phyloP scores from a whole-genome alignment of 2,329 filamentous ascomycete species.

The Fusarium caatingaense region DNA sequence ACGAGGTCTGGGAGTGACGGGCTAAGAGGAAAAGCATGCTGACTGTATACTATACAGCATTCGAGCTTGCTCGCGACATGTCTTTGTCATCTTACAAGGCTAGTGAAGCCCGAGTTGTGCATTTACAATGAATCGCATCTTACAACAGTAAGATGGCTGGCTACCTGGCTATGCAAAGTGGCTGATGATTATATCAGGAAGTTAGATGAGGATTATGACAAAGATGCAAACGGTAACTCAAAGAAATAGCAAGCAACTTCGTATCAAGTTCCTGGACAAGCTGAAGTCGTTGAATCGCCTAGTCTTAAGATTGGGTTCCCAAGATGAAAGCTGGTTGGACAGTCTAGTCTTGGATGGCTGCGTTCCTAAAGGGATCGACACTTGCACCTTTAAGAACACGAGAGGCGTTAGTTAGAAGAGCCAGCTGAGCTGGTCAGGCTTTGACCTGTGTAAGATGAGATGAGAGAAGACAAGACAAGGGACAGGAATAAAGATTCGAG shows the following conservation, averaged over 20 bases:
- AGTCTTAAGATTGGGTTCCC: constrained; percentile 24
- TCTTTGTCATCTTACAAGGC: constrained; percentile 7
- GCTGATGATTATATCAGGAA: constrained; percentile 1
- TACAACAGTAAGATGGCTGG: constrained; percentile 3
- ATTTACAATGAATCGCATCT: constrained; percentile 19
- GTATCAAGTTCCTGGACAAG: constrained; percentile 3
- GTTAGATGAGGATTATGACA: background rate
- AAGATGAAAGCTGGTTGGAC: constrained; percentile 24
- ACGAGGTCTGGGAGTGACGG: constrained; percentile 2
- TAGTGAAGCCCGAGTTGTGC: constrained; percentile 13
- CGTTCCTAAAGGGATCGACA: constrained; percentile 32
- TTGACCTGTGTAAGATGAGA: background rate
- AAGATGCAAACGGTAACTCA: constrained; percentile 17
- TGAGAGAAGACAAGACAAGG: background rate
- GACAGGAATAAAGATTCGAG: background rate
- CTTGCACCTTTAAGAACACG: constrained; percentile 31
- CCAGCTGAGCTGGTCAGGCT: constrained; percentile 10
- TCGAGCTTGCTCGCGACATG: constrained; percentile 2
- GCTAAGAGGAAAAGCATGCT: constrained; percentile 4
- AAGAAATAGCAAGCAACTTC: constrained; percentile 4
- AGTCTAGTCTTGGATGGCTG: constrained; percentile 12
- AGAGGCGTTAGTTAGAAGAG: constrained; percentile 31
- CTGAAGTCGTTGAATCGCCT: constrained; percentile 9
- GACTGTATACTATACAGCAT: constrained; percentile 11
- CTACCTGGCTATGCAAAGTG: background rate